These are phyloP conservation scores for Paramarasmius palmivorus DNA, from an alignment of 1,284 basidiomycete species.

Conservation along the genomic window DNA sequence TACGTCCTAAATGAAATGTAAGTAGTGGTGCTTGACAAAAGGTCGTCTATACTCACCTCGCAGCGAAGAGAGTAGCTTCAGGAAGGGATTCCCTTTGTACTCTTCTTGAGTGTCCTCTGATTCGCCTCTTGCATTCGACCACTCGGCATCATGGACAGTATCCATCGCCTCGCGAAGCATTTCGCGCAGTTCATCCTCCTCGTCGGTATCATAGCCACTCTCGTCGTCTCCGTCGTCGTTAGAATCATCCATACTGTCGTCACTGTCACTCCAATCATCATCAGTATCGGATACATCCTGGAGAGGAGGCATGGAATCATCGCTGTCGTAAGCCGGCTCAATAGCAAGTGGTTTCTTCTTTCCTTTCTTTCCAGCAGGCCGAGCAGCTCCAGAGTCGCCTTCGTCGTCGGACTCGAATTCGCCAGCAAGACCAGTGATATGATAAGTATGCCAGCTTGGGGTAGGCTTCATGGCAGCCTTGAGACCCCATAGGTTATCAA, in stretches of 20 bases:
- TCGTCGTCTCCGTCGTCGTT: slow-evolving; percentile 31
- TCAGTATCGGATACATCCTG: slow-evolving; percentile 31
- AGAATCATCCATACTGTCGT: slow-evolving; percentile 29
- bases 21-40: slow-evolving; percentile 10
- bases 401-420: slow-evolving; percentile 30
- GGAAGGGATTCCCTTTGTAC: slow-evolving; percentile 68
- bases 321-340: slow-evolving; percentile 38
- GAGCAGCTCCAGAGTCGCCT: slow-evolving; percentile 23
- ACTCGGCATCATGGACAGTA: slow-evolving; percentile 56
- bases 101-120: slow-evolving; percentile 43
- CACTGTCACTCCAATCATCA: slow-evolving; percentile 40
- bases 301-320: slow-evolving; percentile 24
- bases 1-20: slow-evolving; percentile 53
- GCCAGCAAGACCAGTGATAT: slow-evolving; percentile 26
- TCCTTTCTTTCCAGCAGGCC: slow-evolving; percentile 29
- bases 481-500: slow-evolving; percentile 67
- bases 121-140: slow-evolving; percentile 46
- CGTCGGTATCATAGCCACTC: slow-evolving; percentile 63
- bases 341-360: slow-evolving; percentile 48
- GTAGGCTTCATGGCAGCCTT: slow-evolving; percentile 48
- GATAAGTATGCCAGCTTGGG: slow-evolving; percentile 61
- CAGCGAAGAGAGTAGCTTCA: slow-evolving; percentile 69
- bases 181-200: slow-evolving; percentile 64
- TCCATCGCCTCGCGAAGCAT: slow-evolving; percentile 73
- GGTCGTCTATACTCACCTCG: slow-evolving; percentile 45